Percentiles rank a stretch among this genome's conserved stretches.
Evolutionary conservation across 164 flowering plant species (phyloP).

Genomic region (Magnolia changhungtana): DNA sequence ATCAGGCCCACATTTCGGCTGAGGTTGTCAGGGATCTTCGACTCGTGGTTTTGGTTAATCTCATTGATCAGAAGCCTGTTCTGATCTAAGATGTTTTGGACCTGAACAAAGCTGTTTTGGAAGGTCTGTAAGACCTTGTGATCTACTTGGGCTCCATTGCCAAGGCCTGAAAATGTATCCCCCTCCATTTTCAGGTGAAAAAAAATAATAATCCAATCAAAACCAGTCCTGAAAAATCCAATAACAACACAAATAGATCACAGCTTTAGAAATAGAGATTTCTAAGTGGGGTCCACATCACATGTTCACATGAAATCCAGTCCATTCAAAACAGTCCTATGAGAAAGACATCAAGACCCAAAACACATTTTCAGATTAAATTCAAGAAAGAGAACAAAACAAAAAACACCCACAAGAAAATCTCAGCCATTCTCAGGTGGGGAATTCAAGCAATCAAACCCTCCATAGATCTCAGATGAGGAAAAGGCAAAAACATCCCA

Average conservation of each 20-base stretch:
- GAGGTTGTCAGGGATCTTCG: slow-evolving; percentile 64
- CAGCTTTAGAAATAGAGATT: not conserved
- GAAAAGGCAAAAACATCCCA: not conserved
- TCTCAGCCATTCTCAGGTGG: no score
- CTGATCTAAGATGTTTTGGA: slow-evolving; percentile 14
- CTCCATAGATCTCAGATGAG: not conserved
- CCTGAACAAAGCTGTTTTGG: slow-evolving; percentile 41
- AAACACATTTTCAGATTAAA: no score
- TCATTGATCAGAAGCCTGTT: slow-evolving; percentile 72
- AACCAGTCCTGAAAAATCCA: slow-evolving; percentile 9
- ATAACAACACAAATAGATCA: not conserved
- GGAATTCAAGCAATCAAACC: not conserved
- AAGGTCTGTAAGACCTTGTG: slow-evolving; percentile 55
- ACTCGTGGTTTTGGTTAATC: slow-evolving; percentile 84
- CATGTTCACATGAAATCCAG: not conserved
- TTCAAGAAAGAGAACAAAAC: not conserved
- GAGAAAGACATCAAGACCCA: not conserved
- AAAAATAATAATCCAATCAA: slow-evolving; percentile 2
- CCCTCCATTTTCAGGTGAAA: slow-evolving; percentile 25
- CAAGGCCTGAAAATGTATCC: slow-evolving; percentile 49
- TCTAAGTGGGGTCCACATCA: not conserved
- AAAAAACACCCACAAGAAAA: no score
- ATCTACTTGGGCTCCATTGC: slow-evolving; percentile 54
- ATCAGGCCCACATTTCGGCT: slow-evolving; percentile 69
- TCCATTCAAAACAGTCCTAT: not conserved